Evolutionary conservation across 768 basidiomycete genomes (phyloP).

Genomic region (Mycena rosella): DNA sequence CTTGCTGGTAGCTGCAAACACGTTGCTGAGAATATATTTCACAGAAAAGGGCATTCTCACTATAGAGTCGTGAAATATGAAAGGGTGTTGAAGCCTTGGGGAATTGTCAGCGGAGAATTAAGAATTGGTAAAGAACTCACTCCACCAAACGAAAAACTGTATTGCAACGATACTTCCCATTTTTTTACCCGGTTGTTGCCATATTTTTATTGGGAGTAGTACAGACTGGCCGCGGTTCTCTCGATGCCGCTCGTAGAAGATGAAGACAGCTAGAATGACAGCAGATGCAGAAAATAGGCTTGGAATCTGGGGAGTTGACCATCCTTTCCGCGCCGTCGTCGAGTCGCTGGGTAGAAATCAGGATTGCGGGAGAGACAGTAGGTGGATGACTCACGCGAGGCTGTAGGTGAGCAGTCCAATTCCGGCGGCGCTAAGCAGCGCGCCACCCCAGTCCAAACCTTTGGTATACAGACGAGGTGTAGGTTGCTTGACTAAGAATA

Average conservation of each 20-base stretch:
- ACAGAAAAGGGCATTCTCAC: conserved; percentile 25
- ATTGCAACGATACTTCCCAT: conserved; percentile 44
- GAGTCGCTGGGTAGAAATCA: conserved; percentile 41
- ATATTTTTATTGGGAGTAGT: conserved; percentile 49
- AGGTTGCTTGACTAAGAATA: conserved; percentile 36
- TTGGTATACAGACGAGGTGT: conserved; percentile 44
- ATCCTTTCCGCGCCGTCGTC: conserved; percentile 46
- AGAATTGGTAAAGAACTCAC: background rate
- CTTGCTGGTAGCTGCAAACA: conserved; percentile 47
- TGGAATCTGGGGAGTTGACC: conserved; percentile 49
- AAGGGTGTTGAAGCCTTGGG: conserved; percentile 48
- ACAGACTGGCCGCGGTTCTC: conserved; percentile 43
- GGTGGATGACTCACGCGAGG: conserved; percentile 43
- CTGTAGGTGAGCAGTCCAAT: conserved; percentile 50
- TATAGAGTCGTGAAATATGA: conserved; percentile 48
- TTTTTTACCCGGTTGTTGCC: conserved; percentile 46
- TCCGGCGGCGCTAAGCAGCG: conserved; percentile 47
- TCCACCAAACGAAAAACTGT: conserved; percentile 49
- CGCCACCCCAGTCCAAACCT: conserved; percentile 52
- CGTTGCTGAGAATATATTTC: background rate
- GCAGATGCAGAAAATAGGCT: conserved; percentile 43
- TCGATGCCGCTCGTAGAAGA: conserved; percentile 47
- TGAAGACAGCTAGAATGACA: conserved; percentile 43
- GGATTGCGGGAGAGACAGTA: background rate
- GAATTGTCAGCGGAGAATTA: background rate